A percentile compares a stretch with the other conserved stretches of the same genome.
Evolutionary conservation across 306 rosid genomes (phyloP).

Genomic region (Begonia masoniana): DNA sequence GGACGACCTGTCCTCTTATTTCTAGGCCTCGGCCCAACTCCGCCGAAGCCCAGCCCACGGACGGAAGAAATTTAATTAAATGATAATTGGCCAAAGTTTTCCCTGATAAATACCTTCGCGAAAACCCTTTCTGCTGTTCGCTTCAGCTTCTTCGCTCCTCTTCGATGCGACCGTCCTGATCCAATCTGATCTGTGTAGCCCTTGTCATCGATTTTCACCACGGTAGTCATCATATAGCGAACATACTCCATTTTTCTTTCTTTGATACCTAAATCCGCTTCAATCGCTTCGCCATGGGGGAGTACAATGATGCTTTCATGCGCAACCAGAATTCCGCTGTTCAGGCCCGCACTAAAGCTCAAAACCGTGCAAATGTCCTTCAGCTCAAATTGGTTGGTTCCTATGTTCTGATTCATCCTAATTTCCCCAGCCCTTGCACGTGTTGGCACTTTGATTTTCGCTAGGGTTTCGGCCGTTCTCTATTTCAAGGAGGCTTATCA

Average conservation of each 20-base stretch:
- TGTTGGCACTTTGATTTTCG: not conserved
- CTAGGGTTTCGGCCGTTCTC: conserved; percentile 18
- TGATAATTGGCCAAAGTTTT: too few species aligned
- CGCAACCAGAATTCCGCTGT: conserved; percentile 99
- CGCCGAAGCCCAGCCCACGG: too few species aligned
- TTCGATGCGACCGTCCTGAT: conserved; percentile 7
- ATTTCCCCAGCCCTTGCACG: not conserved
- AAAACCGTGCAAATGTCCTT: conserved; percentile 93
- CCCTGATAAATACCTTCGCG: conserved; percentile 8
- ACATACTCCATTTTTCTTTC: not conserved
- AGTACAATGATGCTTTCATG: conserved; percentile 65
- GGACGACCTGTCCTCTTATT: too few species aligned
- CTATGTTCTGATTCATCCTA: not conserved
- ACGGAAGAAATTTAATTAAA: too few species aligned
- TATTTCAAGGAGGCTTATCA: not conserved
- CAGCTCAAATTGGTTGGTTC: conserved; percentile 83
- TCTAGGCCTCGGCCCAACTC: too few species aligned
- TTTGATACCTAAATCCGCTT: conserved; percentile 8
- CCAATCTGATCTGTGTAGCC: conserved; percentile 16
- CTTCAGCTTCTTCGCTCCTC: conserved; percentile 13
- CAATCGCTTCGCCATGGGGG: conserved; percentile 58
- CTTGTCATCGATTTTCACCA: conserved; percentile 2
- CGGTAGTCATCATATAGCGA: conserved; percentile 6
- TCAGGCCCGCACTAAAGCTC: conserved; percentile 95
- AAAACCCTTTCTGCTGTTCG: not conserved